Evolutionary conservation across 164 flowering plant species (phyloP), one percentile per base, ranked within the genome.

Genomic region (Echeveria elegans): DNA sequence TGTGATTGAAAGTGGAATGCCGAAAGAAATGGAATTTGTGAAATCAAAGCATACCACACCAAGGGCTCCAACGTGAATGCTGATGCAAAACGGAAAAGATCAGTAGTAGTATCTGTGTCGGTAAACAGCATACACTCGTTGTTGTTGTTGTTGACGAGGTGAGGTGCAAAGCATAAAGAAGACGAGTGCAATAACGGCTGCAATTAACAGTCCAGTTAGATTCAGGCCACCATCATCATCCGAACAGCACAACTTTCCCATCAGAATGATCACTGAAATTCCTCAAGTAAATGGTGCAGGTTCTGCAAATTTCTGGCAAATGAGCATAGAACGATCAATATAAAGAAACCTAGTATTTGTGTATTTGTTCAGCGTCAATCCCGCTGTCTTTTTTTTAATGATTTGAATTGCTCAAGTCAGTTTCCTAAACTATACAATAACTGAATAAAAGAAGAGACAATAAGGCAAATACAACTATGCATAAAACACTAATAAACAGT

Each of bases 81-180:
- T 8, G 14, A 19, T 12, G 18, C 1, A 12, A 28, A 26, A 28
- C 1, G 61, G 31, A 26, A 19, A 32, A n/a, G n/a, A n/a, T n/a
- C n/a, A n/a, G n/a, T n/a, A n/a, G 26, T 32, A 56, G 61, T 56
- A 56, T 56, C 61, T 56, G 32, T 73, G 31, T 12, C 72, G 63
- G 66, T 29, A 26, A 8, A 69, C 41, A 63, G 65, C 53, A 30
- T 24, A 36, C 16, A 40, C 32, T 32, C 31, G 60, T 21, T n/a
- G n/a, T n/a, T n/a, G n/a, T n/a, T n/a, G n/a, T n/a, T 69, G 48
- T 23, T 53, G 61, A 12, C 61, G 61, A 56, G 66, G 73, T 0
- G 69, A 76, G 19, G 64, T 12, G 66, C 73, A 78, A n/a, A 75
- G 30, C 19, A 48, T 24, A 74, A 73, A 50, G 38, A 76, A 31